Conservation (phyloP, 2,329 filamentous ascomycete species). For the Xylaria sp. region DNA sequence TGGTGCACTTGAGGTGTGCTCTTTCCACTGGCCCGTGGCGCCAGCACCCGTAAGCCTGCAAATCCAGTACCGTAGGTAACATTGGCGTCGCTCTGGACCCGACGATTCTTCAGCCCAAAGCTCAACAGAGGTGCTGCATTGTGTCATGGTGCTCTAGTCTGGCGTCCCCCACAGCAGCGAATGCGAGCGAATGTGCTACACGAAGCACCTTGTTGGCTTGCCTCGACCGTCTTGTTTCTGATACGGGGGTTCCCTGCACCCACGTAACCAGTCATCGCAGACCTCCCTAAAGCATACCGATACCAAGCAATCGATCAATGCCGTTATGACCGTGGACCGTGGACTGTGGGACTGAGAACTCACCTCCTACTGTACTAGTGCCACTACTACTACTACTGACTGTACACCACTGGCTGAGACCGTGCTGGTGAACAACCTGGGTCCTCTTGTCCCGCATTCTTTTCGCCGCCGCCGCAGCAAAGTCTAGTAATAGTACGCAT, state of each 20-base stretch:
- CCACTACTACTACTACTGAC: neutral
- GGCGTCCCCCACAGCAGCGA: constrained; percentile 17
- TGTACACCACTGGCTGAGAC: neutral
- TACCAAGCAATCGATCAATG: constrained; percentile 30
- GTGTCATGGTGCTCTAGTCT: constrained; percentile 38
- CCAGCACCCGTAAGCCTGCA: constrained; percentile 29
- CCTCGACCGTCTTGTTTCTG: constrained; percentile 29
- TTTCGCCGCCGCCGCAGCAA: constrained; percentile 25
- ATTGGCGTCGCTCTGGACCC: constrained; percentile 38
- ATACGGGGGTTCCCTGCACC: constrained; percentile 32
- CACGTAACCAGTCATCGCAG: constrained; percentile 32
- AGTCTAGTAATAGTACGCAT: neutral
- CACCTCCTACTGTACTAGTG: constrained; percentile 5
- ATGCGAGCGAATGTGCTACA: constrained; percentile 20
- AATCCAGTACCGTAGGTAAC: constrained; percentile 31
- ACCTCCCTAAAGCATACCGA: constrained; percentile 25
- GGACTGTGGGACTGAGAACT: neutral
- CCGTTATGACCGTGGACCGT: constrained; percentile 21
- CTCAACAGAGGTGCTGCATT: constrained; percentile 31
- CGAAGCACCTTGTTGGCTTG: constrained; percentile 26
- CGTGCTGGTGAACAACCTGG: constrained; percentile 24
- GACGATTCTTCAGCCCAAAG: constrained; percentile 31
- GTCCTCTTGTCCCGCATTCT: constrained; percentile 18
- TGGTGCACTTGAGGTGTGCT: neutral
- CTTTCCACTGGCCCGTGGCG: constrained; percentile 27